Base-by-base conservation (phyloP, 169 alveolate species). In the Plasmodium inui region DNA sequence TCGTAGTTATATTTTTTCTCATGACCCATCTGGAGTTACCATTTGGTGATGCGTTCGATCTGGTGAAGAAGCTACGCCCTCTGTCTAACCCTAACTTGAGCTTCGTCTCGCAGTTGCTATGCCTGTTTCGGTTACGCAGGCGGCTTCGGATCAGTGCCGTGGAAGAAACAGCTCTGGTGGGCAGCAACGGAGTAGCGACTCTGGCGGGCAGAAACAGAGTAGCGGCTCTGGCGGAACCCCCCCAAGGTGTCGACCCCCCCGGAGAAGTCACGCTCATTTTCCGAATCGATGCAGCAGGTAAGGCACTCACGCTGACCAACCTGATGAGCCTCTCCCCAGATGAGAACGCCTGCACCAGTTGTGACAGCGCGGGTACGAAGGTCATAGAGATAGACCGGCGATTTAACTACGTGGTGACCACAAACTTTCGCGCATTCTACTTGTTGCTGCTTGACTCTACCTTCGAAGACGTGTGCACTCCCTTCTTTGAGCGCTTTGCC, bases 71-170 rank as follows among this genome's bases (percentile, higher is more conserved):
- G 57, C 70, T 92, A 30, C 94, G 97, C 26, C 44, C 82, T 9
- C 82, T 90, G 71, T 76, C 96, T 4, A 92, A 94, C 44, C 97
- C 97, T 17, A 96, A 96, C 71, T 70, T 92, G 67, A 94, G 96
- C 30, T 92, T 89, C 83, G 91, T 94, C 19, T 85, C 94, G 50
- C 96, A 94, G 74, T 19, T 94, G 32, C 28, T 94, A 37, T 41
- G 32, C 12, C 10, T 83, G 10, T 83, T 67, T 83, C 53, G 8
- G 19, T 14, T 67, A 10, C 76, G 76, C 19, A 9, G 0, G 37
- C 37, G 12, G 0, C 8, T 67, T 1, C 0, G 26, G 0, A 61
- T 32, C 5, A 10, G 30, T 4, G 55, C 6, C 55, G 10, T 0
- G 55, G 55, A 44, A 9, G n/a, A 3, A 12, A 3, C 55, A 10